Evolutionary conservation across 139 green algal genomes (phyloP), one percentile per base, ranked within the genome.

Genomic region (Auxenochlorella pyrenoidosa): DNA sequence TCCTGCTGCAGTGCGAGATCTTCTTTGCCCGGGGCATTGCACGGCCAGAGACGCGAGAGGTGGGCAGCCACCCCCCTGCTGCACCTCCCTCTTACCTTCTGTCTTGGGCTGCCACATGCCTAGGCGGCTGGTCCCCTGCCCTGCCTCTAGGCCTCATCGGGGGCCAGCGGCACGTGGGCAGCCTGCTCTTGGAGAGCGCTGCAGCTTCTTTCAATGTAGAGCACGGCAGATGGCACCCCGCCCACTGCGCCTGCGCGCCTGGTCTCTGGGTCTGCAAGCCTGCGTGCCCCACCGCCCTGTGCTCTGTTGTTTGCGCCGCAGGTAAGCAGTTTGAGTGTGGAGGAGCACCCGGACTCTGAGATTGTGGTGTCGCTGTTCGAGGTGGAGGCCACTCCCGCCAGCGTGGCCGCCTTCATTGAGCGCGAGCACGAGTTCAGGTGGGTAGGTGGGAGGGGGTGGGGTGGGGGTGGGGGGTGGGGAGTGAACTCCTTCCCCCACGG

Each of bases 341-440:
- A 98, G 89, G 41, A 71, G 63, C 66, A 51, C 44, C 30, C 26
- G 32, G 86, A 76, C 21, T 43, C 89, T 32, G 86, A 89, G 58
- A 92, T 96, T 21, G 90, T 97, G 40, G 95, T 97, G 5, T 92
- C 91, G 13, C 78, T 97, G 36, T 98, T 98, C 79, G 93, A 98
- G 68, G 91, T 96, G 47, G 88, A 91, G 21, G 84, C 78, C 54
- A 93, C 65, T 13, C 54, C 90, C 22, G 84, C 86, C 32, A 66
- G 73, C 30, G 91, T 95, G 34, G 75, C 87, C 21, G 95, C 94
- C 16, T 98, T 98, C 77, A 93, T 98, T 8, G 88, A 94, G 43
- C 86, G 97, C 21, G 97, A 99, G 90, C 94, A 98, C 81, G 97
- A 99, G 92, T 98, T 98, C 85, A 88, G 93, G 26, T 97, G 79